These are phyloP conservation scores for Quercus lobata DNA, from an alignment of 331 rosid species.

Conservation along the genomic window DNA sequence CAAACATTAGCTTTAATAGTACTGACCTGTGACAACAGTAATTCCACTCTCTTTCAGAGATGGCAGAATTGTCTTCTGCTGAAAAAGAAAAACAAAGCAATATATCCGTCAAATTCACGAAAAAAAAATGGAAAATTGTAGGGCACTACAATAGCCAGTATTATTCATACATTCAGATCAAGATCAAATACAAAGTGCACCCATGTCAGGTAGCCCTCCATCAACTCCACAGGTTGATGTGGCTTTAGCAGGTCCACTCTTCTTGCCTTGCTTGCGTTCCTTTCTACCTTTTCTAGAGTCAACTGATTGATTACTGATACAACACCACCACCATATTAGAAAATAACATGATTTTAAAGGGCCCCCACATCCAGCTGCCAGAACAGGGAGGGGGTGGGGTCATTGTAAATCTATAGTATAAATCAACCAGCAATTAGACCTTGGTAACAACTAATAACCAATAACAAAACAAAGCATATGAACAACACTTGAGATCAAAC, in stretches of 20 bases:
- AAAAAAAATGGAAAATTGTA: not conserved
- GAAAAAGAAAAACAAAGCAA: constrained; percentile 13
- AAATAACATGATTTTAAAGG: not conserved
- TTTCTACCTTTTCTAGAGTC: constrained; percentile 50
- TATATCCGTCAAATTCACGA: not conserved
- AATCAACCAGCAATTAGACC: not conserved
- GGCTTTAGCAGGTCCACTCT: constrained; percentile 36
- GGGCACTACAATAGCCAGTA: constrained; percentile 1
- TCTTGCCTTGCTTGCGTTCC: constrained; percentile 53
- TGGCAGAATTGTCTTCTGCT: constrained; percentile 10
- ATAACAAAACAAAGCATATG: constrained; percentile 1
- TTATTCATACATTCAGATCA: constrained; percentile 28
- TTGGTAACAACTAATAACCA: no score
- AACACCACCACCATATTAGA: constrained; percentile 15
- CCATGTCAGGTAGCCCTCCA: constrained; percentile 64
- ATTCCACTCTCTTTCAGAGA: constrained; percentile 6
- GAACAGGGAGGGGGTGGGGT: not conserved
- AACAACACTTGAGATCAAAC: constrained; percentile 10
- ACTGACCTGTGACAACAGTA: constrained; percentile 17
- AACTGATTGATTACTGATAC: constrained; percentile 45
- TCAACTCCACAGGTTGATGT: constrained; percentile 30
- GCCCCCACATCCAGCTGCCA: no score
- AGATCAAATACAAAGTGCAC: constrained; percentile 78
- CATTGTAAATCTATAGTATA: not conserved
- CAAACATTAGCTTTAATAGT: not conserved